A percentile compares a stretch with the other conserved stretches of the same genome.
phyloP scores from a whole-genome alignment of 2,329 filamentous ascomycete species.

The Trichoderma polysporum region DNA sequence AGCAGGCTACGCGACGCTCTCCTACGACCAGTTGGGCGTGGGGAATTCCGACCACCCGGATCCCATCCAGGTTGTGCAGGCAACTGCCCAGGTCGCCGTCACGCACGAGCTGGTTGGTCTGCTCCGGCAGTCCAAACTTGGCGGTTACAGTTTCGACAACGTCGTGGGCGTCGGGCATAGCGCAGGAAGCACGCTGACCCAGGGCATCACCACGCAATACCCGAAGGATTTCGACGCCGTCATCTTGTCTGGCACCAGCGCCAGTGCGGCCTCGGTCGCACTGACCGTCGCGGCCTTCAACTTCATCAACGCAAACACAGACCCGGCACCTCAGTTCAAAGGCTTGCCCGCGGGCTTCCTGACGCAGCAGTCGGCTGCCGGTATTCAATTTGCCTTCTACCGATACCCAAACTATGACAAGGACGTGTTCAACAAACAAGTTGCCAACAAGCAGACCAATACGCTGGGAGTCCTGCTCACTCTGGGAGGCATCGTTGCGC shows the following conservation, averaged over 20 bases:
- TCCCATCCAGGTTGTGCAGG: background rate
- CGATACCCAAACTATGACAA: slow-evolving; percentile 2
- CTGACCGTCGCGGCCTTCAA: background rate
- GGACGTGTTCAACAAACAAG: background rate
- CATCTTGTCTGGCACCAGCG: background rate
- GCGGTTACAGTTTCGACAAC: background rate
- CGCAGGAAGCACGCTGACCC: slow-evolving; percentile 1
- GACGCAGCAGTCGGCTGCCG: slow-evolving; percentile 6
- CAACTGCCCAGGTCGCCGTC: background rate
- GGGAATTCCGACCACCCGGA: background rate
- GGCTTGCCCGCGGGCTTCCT: background rate
- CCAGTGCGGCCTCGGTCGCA: slow-evolving; percentile 1
- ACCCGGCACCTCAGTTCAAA: slow-evolving; percentile 1
- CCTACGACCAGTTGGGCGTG: slow-evolving; percentile 8
- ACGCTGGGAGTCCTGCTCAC: slow-evolving; percentile 7
- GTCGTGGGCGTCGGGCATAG: slow-evolving; percentile 5
- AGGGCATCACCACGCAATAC: slow-evolving; percentile 3
- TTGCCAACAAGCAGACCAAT: slow-evolving; percentile 5
- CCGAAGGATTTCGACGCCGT: background rate
- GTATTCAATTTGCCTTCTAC: slow-evolving; percentile 11
- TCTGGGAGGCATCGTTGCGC: slow-evolving; percentile 2
- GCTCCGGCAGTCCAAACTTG: background rate
- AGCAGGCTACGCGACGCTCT: slow-evolving; percentile 3
- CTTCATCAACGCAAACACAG: background rate
- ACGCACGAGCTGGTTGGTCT: background rate